Percentiles rank a stretch among this genome's conserved stretches.
These are phyloP conservation scores for Chaetomium globosum DNA, from an alignment of 2,329 filamentous ascomycete genomes.

Conservation along the genomic window DNA sequence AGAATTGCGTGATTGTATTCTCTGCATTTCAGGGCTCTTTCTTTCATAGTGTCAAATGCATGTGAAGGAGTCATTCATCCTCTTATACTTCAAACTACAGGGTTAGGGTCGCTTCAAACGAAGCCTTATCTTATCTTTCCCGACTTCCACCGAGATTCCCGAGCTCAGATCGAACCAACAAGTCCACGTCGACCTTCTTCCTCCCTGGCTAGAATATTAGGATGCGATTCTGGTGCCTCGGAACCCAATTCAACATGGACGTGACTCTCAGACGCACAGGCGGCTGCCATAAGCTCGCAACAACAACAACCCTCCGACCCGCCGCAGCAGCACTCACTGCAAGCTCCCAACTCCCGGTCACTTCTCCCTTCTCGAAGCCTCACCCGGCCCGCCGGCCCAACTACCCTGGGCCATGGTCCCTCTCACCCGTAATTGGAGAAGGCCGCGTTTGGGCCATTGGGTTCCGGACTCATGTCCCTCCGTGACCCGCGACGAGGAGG, in stretches of 20 bases:
- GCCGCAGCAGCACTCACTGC: not conserved
- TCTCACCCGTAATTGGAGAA: slow-evolving; percentile 77
- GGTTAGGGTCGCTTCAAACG: slow-evolving; percentile 14
- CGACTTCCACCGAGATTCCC: slow-evolving; percentile 20
- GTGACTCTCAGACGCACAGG: slow-evolving; percentile 32
- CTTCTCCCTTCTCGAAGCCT: slow-evolving; percentile 89
- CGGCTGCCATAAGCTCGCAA: slow-evolving; percentile 30
- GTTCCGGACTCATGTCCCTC: slow-evolving; percentile 64
- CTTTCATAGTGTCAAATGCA: not conserved
- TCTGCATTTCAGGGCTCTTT: not conserved
- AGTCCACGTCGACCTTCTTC: slow-evolving; percentile 7
- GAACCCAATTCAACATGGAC: slow-evolving; percentile 34
- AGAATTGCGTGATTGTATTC: not conserved
- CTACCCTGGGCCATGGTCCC: slow-evolving; percentile 93
- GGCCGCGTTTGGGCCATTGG: slow-evolving; percentile 68
- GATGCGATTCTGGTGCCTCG: slow-evolving; percentile 15
- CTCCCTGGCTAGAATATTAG: slow-evolving; percentile 18
- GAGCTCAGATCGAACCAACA: slow-evolving; percentile 33
- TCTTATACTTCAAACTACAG: not conserved
- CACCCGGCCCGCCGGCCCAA: slow-evolving; percentile 80
- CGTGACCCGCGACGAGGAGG: slow-evolving; percentile 79
- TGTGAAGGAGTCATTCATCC: not conserved
- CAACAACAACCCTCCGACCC: slow-evolving; percentile 20
- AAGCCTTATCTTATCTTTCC: slow-evolving; percentile 19
- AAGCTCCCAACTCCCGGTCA: slow-evolving; percentile 32